phyloP scores from a whole-genome alignment of 495 filamentous ascomycete genomes.

The Penicillium lagena region DNA sequence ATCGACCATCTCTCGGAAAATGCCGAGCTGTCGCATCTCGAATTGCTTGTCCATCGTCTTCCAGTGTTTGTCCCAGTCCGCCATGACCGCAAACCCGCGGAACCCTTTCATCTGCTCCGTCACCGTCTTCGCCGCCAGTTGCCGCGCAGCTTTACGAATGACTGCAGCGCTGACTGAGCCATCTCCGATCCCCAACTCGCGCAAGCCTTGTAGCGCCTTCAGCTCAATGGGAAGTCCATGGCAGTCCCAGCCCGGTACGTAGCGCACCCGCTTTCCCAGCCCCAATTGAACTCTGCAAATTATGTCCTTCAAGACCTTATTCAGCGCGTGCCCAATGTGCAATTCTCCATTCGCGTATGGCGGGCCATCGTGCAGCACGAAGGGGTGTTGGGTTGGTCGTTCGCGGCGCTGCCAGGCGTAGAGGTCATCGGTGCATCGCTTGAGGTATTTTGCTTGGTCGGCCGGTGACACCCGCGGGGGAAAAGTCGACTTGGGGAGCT shows the following conservation, averaged over 20 bases:
- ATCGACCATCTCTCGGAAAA: slow-evolving; percentile 81
- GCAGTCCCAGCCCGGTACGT: slow-evolving; percentile 96
- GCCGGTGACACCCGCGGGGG: slow-evolving; percentile 43
- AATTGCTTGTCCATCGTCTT: slow-evolving; percentile 86
- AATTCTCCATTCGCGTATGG: slow-evolving; percentile 95
- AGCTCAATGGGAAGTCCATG: slow-evolving; percentile 97
- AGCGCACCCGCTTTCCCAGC: slow-evolving; percentile 71
- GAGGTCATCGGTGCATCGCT: slow-evolving; percentile 76
- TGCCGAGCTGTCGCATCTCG: slow-evolving; percentile 75
- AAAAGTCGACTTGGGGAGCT: slow-evolving; percentile 54
- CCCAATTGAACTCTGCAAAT: slow-evolving; percentile 74
- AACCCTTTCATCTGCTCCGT: slow-evolving; percentile 79
- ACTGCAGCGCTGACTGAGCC: slow-evolving; percentile 23
- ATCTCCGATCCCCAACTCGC: slow-evolving; percentile 11
- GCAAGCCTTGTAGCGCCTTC: slow-evolving; percentile 72
- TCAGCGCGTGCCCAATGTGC: slow-evolving; percentile 95
- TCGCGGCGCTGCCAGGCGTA: slow-evolving; percentile 76
- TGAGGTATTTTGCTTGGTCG: slow-evolving; percentile 58
- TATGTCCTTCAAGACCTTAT: slow-evolving; percentile 96
- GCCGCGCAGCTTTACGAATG: slow-evolving; percentile 65
- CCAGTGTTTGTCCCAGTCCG: slow-evolving; percentile 87
- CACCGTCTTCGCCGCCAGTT: slow-evolving; percentile 68
- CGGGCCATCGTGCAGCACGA: slow-evolving; percentile 91
- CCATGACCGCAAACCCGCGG: slow-evolving; percentile 81
- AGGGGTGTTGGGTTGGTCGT: slow-evolving; percentile 53